Base-by-base conservation (phyloP, 192 early-diverging fungal genomes). In the Backusella morwellensis region DNA sequence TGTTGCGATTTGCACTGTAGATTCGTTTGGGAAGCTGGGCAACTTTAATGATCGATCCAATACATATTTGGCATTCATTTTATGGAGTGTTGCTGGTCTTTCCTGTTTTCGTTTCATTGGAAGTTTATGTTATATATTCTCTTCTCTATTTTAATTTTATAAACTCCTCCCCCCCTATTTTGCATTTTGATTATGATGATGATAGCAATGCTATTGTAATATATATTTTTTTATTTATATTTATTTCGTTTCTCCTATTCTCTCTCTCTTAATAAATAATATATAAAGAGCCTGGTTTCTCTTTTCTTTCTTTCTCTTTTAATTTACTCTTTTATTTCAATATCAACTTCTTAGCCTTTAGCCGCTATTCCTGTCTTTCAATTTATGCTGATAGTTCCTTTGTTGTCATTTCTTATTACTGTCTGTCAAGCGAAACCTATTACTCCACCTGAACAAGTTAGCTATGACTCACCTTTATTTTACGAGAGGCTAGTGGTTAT, bases 71-170 rank as follows among this genome's bases (percentile, higher is more conserved):
- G 87, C 77, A 4, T 92, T 94, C 78, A 89, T 95, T 32, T 87
- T 96, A 34, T 95, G 91, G 87, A 90, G 91, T 42, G 94, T 95
- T 7, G 82, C 90, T 12, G 91, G 84, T 38, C 78, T 95, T 44
- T 84, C 92, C 2, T 77, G 81, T 1, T 81, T 94, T 72, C 85
- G 94, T 56, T 95, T 94, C 78, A 76, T 91, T 40, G 94, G 94
- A 34, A 86, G 85, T 56, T 84, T 83, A 54, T 74, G 77, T 6
- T 95, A 95, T 80, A 84, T 93, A 56, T 74, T 95, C 26, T 79
- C 88, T 41, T 82, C 56, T 40, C 54, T 63, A 3, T 41, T 41
- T 74, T 74, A 19, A 34, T 40, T 66, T 74, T 47, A 5, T 54
- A 17, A 21, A 36, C 54, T 29, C 50, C 35, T 73, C 29, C 1